Evolutionary conservation across 2,329 filamentous ascomycete species (phyloP), one percentile per base, ranked within the genome.

Genomic region (Fusarium metavorans): DNA sequence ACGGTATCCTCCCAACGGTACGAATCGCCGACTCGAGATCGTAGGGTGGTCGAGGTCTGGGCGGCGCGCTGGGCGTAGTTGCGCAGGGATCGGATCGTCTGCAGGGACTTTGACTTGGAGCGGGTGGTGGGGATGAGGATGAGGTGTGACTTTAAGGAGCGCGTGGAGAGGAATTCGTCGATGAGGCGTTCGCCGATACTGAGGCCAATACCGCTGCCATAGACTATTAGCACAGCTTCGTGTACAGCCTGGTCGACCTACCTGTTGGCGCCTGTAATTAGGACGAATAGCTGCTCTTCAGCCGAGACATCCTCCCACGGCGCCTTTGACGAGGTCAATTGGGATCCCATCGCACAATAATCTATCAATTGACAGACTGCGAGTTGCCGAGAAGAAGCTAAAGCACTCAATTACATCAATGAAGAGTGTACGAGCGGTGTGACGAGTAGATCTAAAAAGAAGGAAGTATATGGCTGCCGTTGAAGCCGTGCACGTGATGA

Each of bases 251-350:
- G 41, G 16, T 43, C 25, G 2, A 76, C 79, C 67, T 88, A 95
- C 95, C 94, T 95, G 83, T 97, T 97, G 39, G 94, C 94, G 63
- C 95, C 95, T 0, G 95, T 97, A 45, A 98, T 90, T 43, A 98
- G 86, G 10, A 94, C 90, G 80, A 90, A 91, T 56, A 88, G 83
- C 78, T 89, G 88, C 69, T 88, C 84, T 35, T 84, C 76, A 32
- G 81, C 64, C 6, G 81, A 65, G 35, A 80, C 83, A 5, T 67
- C 72, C 13, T 85, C 83, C 83, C 83, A 85, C 10, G 83, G 83
- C 39, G 77, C 71, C 59, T 48, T 54, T 35, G 70, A 43, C 2
- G 70, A 52, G 43, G 61, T 63, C 71, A 78, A 73, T 77, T 76
- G 76, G 39, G 74, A 77, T 18, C 74, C 70, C 76, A 78, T 78